phyloP scores from a whole-genome alignment of 768 basidiomycete species.

The Suillus variegatus region DNA sequence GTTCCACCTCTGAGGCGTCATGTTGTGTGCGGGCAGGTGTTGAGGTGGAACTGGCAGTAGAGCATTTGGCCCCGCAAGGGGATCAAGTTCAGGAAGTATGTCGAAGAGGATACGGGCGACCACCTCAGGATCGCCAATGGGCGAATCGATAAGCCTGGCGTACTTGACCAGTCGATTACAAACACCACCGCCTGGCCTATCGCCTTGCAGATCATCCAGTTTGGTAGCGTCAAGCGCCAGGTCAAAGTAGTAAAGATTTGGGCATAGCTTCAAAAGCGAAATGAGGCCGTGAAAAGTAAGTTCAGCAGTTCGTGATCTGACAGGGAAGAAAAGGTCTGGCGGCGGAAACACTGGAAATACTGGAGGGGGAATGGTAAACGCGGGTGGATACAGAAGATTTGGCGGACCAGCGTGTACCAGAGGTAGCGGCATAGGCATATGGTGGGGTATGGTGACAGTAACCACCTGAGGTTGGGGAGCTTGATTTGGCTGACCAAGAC shows the following conservation, averaged over 20 bases:
- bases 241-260: constrained; percentile 7
- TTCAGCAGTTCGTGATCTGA: constrained; percentile 3
- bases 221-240: constrained; percentile 2
- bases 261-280: constrained; percentile 2
- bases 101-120: constrained; percentile 6
- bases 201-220: constrained; percentile 4
- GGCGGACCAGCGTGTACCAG: background rate
- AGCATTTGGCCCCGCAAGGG: background rate
- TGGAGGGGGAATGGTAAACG: constrained; percentile 1
- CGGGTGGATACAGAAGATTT: background rate
- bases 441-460: background rate
- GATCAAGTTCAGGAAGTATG: constrained; percentile 8
- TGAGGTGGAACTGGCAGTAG: background rate
- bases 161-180: constrained; percentile 6
- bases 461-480: too few relatives aligned
- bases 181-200: constrained; percentile 3
- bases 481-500: background rate
- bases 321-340: constrained; percentile 1
- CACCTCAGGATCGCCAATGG: background rate
- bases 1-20: background rate
- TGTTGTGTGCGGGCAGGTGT: background rate
- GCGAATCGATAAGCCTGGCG: constrained; percentile 3
- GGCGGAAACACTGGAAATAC: background rate
- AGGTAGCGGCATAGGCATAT: background rate
- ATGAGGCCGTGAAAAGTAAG: constrained; percentile 3